These are phyloP conservation scores for Metschnikowia reukaufii DNA, from an alignment of 805 yeast species.

Conservation along the genomic window DNA sequence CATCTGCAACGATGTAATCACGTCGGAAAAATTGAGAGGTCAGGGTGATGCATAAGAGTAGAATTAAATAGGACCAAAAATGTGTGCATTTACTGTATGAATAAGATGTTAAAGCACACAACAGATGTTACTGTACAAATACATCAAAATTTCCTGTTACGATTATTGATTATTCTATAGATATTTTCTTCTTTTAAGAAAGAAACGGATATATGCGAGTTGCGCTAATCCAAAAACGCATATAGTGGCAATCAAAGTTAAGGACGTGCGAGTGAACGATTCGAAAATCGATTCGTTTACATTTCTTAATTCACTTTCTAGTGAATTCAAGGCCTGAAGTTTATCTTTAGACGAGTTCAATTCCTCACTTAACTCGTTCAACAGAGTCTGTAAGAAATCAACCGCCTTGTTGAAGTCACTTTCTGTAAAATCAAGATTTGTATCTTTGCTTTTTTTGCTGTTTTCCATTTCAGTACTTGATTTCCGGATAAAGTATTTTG, in stretches of 20 bases:
- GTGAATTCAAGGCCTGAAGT: conserved; percentile 29
- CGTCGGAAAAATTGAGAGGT: conserved; percentile 76
- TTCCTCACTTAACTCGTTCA: conserved; percentile 32
- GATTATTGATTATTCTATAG: conserved; percentile 9
- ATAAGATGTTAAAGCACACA: no score
- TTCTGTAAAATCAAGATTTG: conserved; percentile 25
- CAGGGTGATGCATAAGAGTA: background rate
- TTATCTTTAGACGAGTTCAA: conserved; percentile 30
- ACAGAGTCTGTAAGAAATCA: conserved; percentile 29
- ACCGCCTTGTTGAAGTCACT: conserved; percentile 35
- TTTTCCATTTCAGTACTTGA: background rate
- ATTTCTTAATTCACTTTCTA: conserved; percentile 37
- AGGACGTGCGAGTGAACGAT: conserved; percentile 32
- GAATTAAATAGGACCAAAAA: background rate
- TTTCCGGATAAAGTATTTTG: conserved; percentile 32
- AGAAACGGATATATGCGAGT: conserved; percentile 30
- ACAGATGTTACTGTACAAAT: background rate
- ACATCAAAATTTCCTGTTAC: background rate
- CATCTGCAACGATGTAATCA: conserved; percentile 71
- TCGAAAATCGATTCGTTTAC: conserved; percentile 39
- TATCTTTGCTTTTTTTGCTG: conserved; percentile 11
- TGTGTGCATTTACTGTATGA: conserved; percentile 1
- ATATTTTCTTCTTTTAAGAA: conserved; percentile 28
- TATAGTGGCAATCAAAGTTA: conserved; percentile 28
- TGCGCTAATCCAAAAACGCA: conserved; percentile 33